These are phyloP conservation scores for Ophiocordyceps australis DNA, from an alignment of 2,329 filamentous ascomycete genomes.

Conservation along the genomic window DNA sequence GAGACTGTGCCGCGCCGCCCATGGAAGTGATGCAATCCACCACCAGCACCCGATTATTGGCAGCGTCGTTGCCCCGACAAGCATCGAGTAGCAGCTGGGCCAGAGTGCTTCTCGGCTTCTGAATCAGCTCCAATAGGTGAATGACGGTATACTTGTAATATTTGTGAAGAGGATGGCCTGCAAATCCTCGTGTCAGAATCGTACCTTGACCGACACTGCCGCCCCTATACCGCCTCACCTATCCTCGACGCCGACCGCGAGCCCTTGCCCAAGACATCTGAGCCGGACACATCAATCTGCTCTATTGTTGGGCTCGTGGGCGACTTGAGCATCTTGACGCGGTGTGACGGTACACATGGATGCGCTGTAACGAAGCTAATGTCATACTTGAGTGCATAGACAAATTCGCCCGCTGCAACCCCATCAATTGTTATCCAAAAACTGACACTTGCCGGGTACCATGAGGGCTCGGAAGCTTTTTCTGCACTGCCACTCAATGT, in stretches of 20 bases:
- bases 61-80: constrained; percentile 12
- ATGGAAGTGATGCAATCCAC: constrained; percentile 45
- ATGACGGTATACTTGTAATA: constrained; percentile 41
- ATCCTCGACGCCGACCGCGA: constrained; percentile 28
- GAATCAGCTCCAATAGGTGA: constrained; percentile 37
- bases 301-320: constrained; percentile 41
- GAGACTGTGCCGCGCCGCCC: constrained; percentile 25
- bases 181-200: too few relatives aligned
- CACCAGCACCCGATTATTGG: constrained; percentile 27
- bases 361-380: constrained; percentile 49
- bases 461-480: constrained; percentile 13
- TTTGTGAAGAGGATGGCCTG: constrained; percentile 46
- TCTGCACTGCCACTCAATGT: constrained; percentile 18
- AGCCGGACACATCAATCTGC: constrained; percentile 32
- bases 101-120: constrained; percentile 24
- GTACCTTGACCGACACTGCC: too few relatives aligned
- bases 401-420: constrained; percentile 19
- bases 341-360: constrained; percentile 39
- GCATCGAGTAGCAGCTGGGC: constrained; percentile 23
- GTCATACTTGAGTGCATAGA: constrained; percentile 33
- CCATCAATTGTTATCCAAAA: constrained; percentile 19
- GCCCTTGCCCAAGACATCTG: constrained; percentile 21
- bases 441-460: constrained; percentile 15
- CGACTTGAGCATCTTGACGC: constrained; percentile 38
- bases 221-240: too few relatives aligned